Evolutionary conservation across 2,329 filamentous ascomycete genomes (phyloP), one percentile per base, ranked within the genome.

Genomic region (Cladosporium austrohemisphaericum): DNA sequence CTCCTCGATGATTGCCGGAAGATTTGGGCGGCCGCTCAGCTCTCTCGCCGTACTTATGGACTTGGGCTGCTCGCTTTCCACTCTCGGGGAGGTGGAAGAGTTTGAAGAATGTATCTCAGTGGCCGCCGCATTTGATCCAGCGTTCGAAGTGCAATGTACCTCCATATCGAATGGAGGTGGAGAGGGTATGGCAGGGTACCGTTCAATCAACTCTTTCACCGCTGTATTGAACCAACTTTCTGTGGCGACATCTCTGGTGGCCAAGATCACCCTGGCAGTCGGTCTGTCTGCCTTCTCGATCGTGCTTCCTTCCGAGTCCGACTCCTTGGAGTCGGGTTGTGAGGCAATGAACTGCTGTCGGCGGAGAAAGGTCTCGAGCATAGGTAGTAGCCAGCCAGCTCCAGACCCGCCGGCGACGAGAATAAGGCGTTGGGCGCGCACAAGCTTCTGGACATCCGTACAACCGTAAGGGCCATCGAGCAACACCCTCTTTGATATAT

Each of bases 381-480:
- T 63, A 0, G 72, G 69, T 0, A 83, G 58, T 1, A 72, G 71
- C 61, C 76, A 78, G 0, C 77, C 77, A 2, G 74, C 76, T 1
- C 80, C 80, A 0, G 79, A 76, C 0, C 80, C 80, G 8, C 80
- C 79, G 0, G 75, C 74, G 3, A 82, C 62, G 13, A 81, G 61
- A 0, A 83, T 59, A 0, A 66, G 60, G 6, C 63, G 64, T 40
- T 78, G 71, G 43, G 71, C 74, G 0, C 62, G 61, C 0, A 61
- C 55, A 11, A 72, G 59, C 37, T 70, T 68, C 4, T 60, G 55
- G 2, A 57, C 57, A 1, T 69, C 62, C 14, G 79, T 60, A 0
- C 79, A 79, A 0, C 80, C 78, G 50, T 83, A 83, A 0, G 80
- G 80, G 0, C 80, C 80, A 32, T 83, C 80, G 1, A 83, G 53